Evolutionary conservation across 1,139 yeast species (phyloP), one percentile per base, ranked within the genome.

Genomic region (Blastobotrys malaysiensis): DNA sequence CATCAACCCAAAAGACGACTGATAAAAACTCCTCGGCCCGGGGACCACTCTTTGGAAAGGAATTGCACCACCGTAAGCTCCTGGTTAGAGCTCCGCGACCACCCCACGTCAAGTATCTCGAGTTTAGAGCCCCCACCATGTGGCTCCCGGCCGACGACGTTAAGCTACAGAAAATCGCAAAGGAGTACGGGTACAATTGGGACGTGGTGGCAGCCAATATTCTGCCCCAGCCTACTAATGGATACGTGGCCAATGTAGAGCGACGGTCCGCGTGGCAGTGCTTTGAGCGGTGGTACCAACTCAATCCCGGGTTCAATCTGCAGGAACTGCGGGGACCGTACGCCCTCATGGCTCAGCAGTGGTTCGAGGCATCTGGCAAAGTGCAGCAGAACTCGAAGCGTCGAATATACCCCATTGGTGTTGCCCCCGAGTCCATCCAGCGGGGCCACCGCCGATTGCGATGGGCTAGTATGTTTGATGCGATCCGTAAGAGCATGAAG

Each of bases 231-330:
- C 81, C 90, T 1, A 81, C 88, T 0, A 76, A 77, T 65, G 82
- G 85, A 14, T 88, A 88, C 67, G 81, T 84, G 46, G 87, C 98
- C 0, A 90, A 88, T 61, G 88, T 90, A 55, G 98, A 93, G 69
- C 79, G 98, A 63, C 79, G 99, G 65, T 93, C 98, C 0, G 95
- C 99, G 0, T 93, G 99, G 99, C 98, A 91, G 68, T 93, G 98
- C 68, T 93, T 93, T 74, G 99, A 93, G 69, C 76, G 99, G 59
- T 93, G 95, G 75, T 86, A 90, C 58, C 99, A 93, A 71, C 76
- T 95, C 59, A 90, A 89, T 64, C 97, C 93, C 55, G 84, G 84
- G 58, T 90, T 89, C 63, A 95, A 88, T 59, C 81, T 88, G 56
- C 76, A 83, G 21, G 98, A 93, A 64, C 81, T 93, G 82, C 85